phyloP scores from a whole-genome alignment of 495 filamentous ascomycete genomes.

The Cenococcum geophilum region DNA sequence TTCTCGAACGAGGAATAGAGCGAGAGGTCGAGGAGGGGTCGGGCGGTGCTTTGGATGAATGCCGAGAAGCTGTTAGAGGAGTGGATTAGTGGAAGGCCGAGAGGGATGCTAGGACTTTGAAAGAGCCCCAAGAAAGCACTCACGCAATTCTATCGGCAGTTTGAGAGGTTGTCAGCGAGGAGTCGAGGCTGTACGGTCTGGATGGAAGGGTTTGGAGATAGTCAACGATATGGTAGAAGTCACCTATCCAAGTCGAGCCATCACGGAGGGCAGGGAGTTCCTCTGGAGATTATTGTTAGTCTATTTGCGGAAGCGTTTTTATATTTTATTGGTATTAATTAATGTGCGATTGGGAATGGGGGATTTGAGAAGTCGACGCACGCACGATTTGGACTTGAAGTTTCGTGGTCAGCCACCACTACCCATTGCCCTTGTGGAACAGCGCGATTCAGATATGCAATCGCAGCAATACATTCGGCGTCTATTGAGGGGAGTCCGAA shows the following conservation, averaged over 20 bases:
- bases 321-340: no score
- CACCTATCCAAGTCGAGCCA: slow-evolving; percentile 55
- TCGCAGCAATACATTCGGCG: slow-evolving; percentile 69
- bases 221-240: slow-evolving; percentile 67
- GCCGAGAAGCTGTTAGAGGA: slow-evolving; percentile 13
- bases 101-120: no score
- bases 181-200: slow-evolving; percentile 52
- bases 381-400: slow-evolving; percentile 72
- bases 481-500: slow-evolving; percentile 86
- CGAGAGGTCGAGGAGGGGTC: slow-evolving; percentile 37
- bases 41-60: slow-evolving; percentile 30
- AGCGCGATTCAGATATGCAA: slow-evolving; percentile 53
- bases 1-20: slow-evolving; percentile 86
- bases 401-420: slow-evolving; percentile 69
- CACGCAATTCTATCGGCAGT: slow-evolving; percentile 54
- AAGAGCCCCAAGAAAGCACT: slow-evolving; percentile 10
- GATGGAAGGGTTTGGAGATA: slow-evolving; percentile 48
- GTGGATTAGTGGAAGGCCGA: not conserved
- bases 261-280: slow-evolving; percentile 69
- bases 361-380: slow-evolving; percentile 21
- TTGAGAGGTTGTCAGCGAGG: slow-evolving; percentile 41
- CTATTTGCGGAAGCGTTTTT: not conserved
- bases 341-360: not conserved
- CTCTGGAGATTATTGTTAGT: slow-evolving; percentile 43
- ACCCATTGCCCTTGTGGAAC: slow-evolving; percentile 58